Evolutionary conservation across 768 basidiomycete genomes (phyloP), one percentile per base, ranked within the genome.

Genomic region (Ephemerocybe angulata): DNA sequence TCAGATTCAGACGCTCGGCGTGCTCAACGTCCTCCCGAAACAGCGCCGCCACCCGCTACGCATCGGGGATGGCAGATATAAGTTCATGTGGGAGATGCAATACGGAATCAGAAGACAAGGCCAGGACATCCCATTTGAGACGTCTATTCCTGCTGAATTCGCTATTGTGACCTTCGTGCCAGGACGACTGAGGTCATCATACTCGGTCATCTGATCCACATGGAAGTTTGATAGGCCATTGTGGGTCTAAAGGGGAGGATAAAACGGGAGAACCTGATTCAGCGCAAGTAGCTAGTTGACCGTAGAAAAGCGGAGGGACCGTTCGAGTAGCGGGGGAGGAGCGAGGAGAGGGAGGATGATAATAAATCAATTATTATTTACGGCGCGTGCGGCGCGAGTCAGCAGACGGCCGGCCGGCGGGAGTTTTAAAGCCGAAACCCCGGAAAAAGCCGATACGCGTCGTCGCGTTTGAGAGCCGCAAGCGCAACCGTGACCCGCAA

Each of bases 391-490:
- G 42, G 31, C 50, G 40, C n/a, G 24, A 55, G 49, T 31, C 41
- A 53, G 57, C 61, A 48, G 58, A 35, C 8, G 17, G 8, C 33
- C n/a, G 37, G 58, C 61, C 67, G 70, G 72, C 62, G 61, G 56
- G 57, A 48, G 59, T 65, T 67, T 65, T 66, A 71, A 62, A 70
- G 68, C 70, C 71, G 72, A 73, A 71, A 70, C 66, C 70, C 75
- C 47, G 76, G 76, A 63, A 69, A 67, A 70, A 72, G 74, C 76
- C 76, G 75, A 76, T 75, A 76, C 76, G 76, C 76, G 76, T 76
- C 75, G 74, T 74, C 75, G 75, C 76, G 75, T 75, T 75, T 73
- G 72, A 72, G 65, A 65, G 65, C 67, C 65, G 56, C 67, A 64
- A 61, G 57, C 60, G 59, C 44, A 28, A 25, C 17, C 21, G 25